Percentiles rank a stretch among this genome's conserved stretches.
phyloP scores from a whole-genome alignment of 148 eudicot genomes.

The Dysphania ambrosioides region DNA sequence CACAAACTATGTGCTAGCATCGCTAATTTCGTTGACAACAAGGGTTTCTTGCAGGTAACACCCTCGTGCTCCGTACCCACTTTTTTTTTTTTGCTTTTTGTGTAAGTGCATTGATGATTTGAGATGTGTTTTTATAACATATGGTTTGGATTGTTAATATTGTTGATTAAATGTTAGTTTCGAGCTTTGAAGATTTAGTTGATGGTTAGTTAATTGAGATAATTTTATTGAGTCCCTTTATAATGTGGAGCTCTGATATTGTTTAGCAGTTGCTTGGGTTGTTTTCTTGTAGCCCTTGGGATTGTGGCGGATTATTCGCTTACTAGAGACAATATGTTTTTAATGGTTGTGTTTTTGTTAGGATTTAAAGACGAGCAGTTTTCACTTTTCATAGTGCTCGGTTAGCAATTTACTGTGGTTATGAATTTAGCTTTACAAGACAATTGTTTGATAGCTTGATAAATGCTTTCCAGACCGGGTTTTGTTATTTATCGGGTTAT shows the following conservation, averaged over 20 bases:
- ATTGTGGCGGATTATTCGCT: not conserved
- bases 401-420: too few species aligned
- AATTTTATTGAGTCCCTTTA: not conserved
- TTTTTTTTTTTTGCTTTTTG: not conserved
- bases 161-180: too few species aligned
- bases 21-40: constrained; percentile 50
- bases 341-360: too few species aligned
- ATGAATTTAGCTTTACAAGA: too few species aligned
- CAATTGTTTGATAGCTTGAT: too few species aligned
- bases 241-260: not conserved
- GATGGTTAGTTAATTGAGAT: not conserved
- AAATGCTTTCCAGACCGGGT: too few species aligned
- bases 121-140: not conserved
- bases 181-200: not conserved
- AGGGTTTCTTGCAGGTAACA: constrained; percentile 31
- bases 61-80: too few species aligned
- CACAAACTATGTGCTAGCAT: constrained; percentile 47
- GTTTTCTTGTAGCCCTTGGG: not conserved
- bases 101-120: not conserved
- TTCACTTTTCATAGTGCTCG: too few species aligned
- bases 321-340: not conserved
- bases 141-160: too few species aligned
- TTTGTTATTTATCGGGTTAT: too few species aligned
- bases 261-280: not conserved
- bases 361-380: too few species aligned